phyloP scores from a whole-genome alignment of 768 basidiomycete genomes.

The Postia placenta region DNA sequence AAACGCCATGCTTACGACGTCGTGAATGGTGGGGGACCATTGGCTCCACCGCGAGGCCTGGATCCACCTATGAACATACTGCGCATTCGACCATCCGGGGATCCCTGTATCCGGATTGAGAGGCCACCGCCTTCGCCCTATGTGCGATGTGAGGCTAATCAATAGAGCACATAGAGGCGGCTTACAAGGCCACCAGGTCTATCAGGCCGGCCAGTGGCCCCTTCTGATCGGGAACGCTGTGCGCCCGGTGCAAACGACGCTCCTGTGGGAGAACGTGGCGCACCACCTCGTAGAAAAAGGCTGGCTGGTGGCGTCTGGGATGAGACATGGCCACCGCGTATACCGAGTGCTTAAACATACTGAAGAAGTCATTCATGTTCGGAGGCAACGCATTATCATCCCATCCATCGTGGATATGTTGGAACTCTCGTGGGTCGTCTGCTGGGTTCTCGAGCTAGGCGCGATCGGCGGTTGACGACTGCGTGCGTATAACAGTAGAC shows the following conservation, averaged over 20 bases:
- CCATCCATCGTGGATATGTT: constrained; percentile 24
- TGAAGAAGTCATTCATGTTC: constrained; percentile 41
- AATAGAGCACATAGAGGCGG: neutral
- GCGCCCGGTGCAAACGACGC: constrained; percentile 1
- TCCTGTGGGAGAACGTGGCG: neutral
- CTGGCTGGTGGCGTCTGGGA: constrained; percentile 8
- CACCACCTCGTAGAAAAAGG: constrained; percentile 13
- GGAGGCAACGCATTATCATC: constrained; percentile 18
- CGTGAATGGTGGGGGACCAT: constrained; percentile 10
- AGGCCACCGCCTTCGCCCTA: constrained; percentile 8
- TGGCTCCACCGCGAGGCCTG: constrained; percentile 5
- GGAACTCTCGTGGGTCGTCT: constrained; percentile 73
- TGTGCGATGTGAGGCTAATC: neutral
- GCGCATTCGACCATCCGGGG: constrained; percentile 22
- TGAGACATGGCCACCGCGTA: neutral
- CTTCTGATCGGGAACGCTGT: neutral
- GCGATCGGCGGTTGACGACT: no score
- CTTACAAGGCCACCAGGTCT: constrained; percentile 3
- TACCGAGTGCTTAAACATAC: no score
- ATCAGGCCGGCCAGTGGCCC: neutral
- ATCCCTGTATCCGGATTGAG: constrained; percentile 14
- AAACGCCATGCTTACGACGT: no score
- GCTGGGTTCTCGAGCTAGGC: constrained; percentile 63
- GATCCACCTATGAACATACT: constrained; percentile 32
- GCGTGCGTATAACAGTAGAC: neutral